Conservation (phyloP, 169 alveolate genomes). For the Ichthyophthirius multifiliis region DNA sequence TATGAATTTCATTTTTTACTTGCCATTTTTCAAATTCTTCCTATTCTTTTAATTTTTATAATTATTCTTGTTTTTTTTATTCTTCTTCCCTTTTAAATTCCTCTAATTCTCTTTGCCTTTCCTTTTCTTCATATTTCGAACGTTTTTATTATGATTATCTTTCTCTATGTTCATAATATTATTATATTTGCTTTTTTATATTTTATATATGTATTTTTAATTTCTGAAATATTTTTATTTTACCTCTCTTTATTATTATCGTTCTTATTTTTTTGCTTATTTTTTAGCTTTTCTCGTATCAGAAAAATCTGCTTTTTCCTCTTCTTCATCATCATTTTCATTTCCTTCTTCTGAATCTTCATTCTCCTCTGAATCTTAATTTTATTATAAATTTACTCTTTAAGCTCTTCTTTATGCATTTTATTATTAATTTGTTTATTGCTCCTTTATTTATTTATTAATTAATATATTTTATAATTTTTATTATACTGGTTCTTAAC, state of each 20-base stretch:
- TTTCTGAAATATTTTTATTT: background rate
- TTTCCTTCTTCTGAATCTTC: constrained; percentile 15
- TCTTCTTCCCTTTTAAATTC: constrained; percentile 57
- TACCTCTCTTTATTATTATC: constrained; percentile 24
- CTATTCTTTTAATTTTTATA: constrained; percentile 42
- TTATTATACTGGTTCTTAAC: background rate
- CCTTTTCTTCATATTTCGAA: constrained; percentile 52
- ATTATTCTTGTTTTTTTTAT: constrained; percentile 44
- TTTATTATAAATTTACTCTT: background rate
- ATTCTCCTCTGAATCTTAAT: constrained; percentile 6
- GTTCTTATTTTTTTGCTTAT: constrained; percentile 39
- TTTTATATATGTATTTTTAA: too few species aligned
- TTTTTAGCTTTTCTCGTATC: constrained; percentile 23
- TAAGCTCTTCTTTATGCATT: background rate
- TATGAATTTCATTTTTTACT: too few species aligned
- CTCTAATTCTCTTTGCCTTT: constrained; percentile 55
- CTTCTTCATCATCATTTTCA: constrained; percentile 20
- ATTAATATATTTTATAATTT: background rate
- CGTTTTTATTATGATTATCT: constrained; percentile 47
- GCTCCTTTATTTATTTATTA: background rate
- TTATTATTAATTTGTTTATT: background rate
- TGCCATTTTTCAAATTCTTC: constrained; percentile 69
- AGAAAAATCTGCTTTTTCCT: background rate
- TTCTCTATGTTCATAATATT: constrained; percentile 47
- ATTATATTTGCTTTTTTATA: constrained; percentile 17